Evolutionary conservation across 441 rosid genomes (phyloP), one percentile per base, ranked within the genome.

Genomic region (Croton setiger): DNA sequence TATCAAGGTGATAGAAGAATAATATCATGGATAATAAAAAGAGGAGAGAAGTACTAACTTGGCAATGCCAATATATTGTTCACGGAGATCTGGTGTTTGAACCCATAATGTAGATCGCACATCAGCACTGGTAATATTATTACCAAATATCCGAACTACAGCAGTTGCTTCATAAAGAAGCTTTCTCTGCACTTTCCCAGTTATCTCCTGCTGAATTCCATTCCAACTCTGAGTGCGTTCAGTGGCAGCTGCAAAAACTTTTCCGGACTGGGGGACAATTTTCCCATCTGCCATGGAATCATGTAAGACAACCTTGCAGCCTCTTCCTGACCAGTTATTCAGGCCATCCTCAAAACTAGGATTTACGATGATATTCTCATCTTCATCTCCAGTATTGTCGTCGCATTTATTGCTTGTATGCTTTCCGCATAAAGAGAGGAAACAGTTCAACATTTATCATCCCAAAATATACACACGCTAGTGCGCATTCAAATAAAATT

Each of bases 141-240:
- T 86, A 67, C 98, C 93, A 72, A 68, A 85, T 76, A 94, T 83
- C 48, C 91, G 82, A 57, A 88, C 92, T 1, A 87, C 71, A 52
- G 97, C 89, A 47, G 83, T 76, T 57, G 82, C 88, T 41, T 84
- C 85, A 59, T 89, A 94, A 18, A 84, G 89, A 77, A 87, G 84
- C 72, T 91, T 88, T 64, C 91, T 84, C 73, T 84, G 87, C 52
- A 84, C 84, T 76, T 84, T 86, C 65, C 83, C 90, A 0, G 97
- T 88, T 68, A 94, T 88, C 66, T 94, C 98, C 77, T 94, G 97
- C 80, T 92, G 87, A 70, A 94, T 89, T 31, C 97, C 97, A 51
- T 94, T 91, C 97, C 98, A 94, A 76, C 71, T 83, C 74, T 84
- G 92, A 13, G 89, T 87, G 59, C 97, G 97, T 17, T 77, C 93